These are phyloP conservation scores for Lolium multiflorum DNA, from an alignment of 176 grass and related monocot genomes.

Conservation along the genomic window DNA sequence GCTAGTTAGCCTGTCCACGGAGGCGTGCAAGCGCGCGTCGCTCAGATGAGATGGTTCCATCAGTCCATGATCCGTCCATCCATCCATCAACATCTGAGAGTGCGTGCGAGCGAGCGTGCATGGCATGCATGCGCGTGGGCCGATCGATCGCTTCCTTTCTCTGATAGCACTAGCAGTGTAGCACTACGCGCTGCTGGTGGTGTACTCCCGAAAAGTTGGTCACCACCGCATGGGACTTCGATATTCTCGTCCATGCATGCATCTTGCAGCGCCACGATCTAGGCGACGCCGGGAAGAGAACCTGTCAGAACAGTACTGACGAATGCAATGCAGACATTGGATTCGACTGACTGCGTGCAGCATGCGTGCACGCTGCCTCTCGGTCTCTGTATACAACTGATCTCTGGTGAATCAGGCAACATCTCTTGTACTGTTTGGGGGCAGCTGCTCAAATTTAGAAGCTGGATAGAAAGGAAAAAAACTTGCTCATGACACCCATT, in stretches of 20 bases:
- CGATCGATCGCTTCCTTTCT: conserved; percentile 39
- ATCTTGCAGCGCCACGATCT: not conserved
- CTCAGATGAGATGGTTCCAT: conserved; percentile 50
- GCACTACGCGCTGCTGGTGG: not conserved
- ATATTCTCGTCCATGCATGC: conserved; percentile 17
- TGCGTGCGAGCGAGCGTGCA: conserved; percentile 33
- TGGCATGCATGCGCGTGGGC: conserved; percentile 46
- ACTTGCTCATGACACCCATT: no score
- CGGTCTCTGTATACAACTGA: not conserved
- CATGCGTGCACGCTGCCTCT: not conserved
- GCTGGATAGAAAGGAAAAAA: no score
- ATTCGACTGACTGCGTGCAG: not conserved
- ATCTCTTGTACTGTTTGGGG: not conserved
- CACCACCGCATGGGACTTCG: conserved; percentile 18
- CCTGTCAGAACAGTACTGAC: not conserved
- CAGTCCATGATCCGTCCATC: conserved; percentile 4
- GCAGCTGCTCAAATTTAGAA: no score
- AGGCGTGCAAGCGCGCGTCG: not conserved
- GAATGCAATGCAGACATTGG: conserved; percentile 18
- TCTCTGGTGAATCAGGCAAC: not conserved
- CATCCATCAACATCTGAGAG: conserved; percentile 2
- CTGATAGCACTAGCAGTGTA: conserved; percentile 24
- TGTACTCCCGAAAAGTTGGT: not conserved
- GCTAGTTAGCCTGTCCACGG: conserved; percentile 38
- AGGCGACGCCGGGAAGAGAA: conserved; percentile 5